These are phyloP conservation scores for Afroboletus lepidellus DNA, from an alignment of 1,284 basidiomycete species.

Conservation along the genomic window DNA sequence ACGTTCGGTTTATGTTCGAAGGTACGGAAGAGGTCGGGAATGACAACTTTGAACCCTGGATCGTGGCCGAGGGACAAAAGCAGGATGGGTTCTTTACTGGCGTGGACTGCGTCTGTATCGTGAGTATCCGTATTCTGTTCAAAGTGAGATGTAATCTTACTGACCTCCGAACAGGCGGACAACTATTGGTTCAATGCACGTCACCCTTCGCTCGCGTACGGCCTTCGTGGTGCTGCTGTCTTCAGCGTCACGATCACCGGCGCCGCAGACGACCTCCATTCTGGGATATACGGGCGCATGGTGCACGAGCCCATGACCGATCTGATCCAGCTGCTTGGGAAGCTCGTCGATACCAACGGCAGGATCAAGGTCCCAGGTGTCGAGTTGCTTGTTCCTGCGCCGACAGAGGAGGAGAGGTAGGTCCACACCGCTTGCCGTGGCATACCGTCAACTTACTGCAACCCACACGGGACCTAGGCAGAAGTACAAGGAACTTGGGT, in stretches of 20 bases:
- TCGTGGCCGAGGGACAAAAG: slow-evolving; percentile 69
- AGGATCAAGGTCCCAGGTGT: slow-evolving; percentile 1
- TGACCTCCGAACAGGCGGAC: slow-evolving; percentile 54
- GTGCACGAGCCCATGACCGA: slow-evolving; percentile 2
- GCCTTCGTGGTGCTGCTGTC: slow-evolving; percentile 83
- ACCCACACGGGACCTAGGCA: neutral
- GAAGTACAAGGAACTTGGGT: neutral
- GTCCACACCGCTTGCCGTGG: no score
- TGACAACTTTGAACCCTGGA: slow-evolving; percentile 64
- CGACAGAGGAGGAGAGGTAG: slow-evolving; percentile 1
- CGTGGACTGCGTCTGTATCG: slow-evolving; percentile 92
- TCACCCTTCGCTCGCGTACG: slow-evolving; percentile 70
- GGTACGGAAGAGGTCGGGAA: slow-evolving; percentile 74
- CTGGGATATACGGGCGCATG: slow-evolving; percentile 5
- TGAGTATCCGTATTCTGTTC: slow-evolving; percentile 38
- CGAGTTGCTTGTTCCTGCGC: neutral
- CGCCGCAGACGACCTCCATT: slow-evolving; percentile 1
- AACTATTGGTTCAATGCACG: slow-evolving; percentile 80
- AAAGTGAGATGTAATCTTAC: neutral
- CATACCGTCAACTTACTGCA: neutral
- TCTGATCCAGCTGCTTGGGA: neutral
- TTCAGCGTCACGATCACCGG: slow-evolving; percentile 61
- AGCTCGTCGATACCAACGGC: neutral
- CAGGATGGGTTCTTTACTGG: slow-evolving; percentile 77
- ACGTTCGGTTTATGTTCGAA: slow-evolving; percentile 91